These are phyloP conservation scores for Cyclotella cryptica DNA, from an alignment of 108 stramenopile species.

Conservation along the genomic window DNA sequence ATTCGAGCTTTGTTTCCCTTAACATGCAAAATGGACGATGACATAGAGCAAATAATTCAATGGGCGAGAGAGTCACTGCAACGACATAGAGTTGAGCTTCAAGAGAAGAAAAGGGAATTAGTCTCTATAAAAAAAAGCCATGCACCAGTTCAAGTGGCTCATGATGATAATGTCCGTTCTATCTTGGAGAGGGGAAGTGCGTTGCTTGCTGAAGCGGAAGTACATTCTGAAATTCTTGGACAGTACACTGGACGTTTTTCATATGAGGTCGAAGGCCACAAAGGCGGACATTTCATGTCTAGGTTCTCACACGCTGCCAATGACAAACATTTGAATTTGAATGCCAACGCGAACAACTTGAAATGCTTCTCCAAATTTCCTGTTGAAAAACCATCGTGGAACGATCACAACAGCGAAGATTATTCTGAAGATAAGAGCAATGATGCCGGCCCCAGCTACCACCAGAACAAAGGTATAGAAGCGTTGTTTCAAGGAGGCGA, in stretches of 20 bases:
- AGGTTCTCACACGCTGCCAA: conserved; percentile 13
- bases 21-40: not conserved
- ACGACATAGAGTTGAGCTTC: conserved; percentile 19
- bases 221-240: conserved; percentile 29
- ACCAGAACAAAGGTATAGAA: not conserved
- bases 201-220: conserved; percentile 25
- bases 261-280: not conserved
- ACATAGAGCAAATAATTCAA: conserved; percentile 39
- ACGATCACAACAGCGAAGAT: not conserved
- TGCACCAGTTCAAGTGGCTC: not conserved
- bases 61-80: conserved; percentile 36
- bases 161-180: not conserved
- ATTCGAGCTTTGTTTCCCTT: not conserved
- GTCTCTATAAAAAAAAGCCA: not conserved
- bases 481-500: conserved; percentile 21
- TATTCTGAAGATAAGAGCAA: not conserved
- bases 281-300: conserved; percentile 10
- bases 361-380: not conserved
- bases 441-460: not conserved
- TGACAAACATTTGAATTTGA: not conserved
- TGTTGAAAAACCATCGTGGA: conserved; percentile 19
- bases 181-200: conserved; percentile 32
- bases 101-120: conserved; percentile 16
- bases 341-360: not conserved
- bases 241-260: conserved; percentile 16